Base-by-base conservation (phyloP, 2,329 filamentous ascomycete genomes). In the Iodosphaeria phyllophila region DNA sequence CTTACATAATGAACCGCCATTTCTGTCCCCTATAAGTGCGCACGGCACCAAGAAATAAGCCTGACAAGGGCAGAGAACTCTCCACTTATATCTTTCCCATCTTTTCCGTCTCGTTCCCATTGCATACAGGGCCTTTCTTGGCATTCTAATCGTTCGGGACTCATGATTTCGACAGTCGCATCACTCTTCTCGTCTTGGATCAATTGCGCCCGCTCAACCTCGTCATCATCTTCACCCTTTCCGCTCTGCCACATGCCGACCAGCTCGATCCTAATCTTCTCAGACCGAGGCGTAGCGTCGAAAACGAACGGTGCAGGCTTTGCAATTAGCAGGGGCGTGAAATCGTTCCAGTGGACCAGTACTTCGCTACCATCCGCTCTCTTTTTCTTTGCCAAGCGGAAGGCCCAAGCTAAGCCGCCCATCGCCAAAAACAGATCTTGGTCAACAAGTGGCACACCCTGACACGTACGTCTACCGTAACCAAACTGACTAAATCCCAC, bases 381-480 rank as follows among this genome's bases (percentile, higher is more conserved):
- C 6, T 32, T 35, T 28, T 47, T 46, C 30, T 46, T 42, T 9
- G 23, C 28, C 6, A 53, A 30, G 18, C 44, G 20, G 13, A 52
- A 46, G 0, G 40, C 42, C 45, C 49, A 54, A 1, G 46, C 43
- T 27, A 54, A 33, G 12, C 48, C 42, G 14, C 50, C 51, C 33
- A 52, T 46, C 17, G 47, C 36, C 3, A 56, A 43, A 32, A 48
- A 52, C 8, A 55, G 38, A 18, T 51, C 47, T 31, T 51, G 45
- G 26, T 55, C 50, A 0, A 52, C 51, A 11, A 55, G 46, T 12
- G 51, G 48, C 3, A 51, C 33, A 4, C 52, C 52, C 24, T 52
- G 54, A 19, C 54, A 58, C 1, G 60, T 54, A 3, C 64, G 46
- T 3, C 61, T 49, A 0, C 64, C 63, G 35, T 61, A 66, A 2